phyloP scores from a whole-genome alignment of 2,329 filamentous ascomycete species.

The Exophiala dermatitidis region DNA sequence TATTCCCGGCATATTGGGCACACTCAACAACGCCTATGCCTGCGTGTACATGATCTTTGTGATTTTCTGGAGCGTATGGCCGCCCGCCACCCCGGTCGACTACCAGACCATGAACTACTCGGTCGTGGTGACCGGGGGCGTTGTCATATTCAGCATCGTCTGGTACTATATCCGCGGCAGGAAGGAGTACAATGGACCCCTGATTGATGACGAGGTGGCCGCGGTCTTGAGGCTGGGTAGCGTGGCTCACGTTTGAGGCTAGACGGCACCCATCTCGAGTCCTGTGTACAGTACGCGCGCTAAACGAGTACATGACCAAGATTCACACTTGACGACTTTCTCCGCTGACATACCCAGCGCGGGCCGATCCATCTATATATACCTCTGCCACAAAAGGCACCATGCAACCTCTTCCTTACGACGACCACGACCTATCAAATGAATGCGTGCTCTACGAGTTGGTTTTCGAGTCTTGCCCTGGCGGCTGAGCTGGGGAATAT shows the following conservation, averaged over 20 bases:
- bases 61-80: conserved; percentile 52
- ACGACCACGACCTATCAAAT: too few relatives aligned
- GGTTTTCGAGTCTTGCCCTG: too few relatives aligned
- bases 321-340: too few relatives aligned
- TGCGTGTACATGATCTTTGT: conserved; percentile 49
- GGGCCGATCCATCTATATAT: too few relatives aligned
- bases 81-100: conserved; percentile 32
- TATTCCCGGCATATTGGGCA: conserved; percentile 46
- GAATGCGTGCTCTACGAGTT: too few relatives aligned
- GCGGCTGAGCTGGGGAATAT: too few relatives aligned
- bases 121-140: conserved; percentile 39
- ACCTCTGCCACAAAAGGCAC: too few relatives aligned
- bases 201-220: conserved; percentile 30
- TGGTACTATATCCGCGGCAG: conserved; percentile 43
- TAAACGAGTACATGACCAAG: too few relatives aligned
- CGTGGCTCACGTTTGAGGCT: conserved; percentile 8
- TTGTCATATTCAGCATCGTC: conserved; percentile 41
- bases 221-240: conserved; percentile 16
- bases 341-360: too few relatives aligned
- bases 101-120: conserved; percentile 44
- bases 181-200: conserved; percentile 43
- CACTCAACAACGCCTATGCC: conserved; percentile 49
- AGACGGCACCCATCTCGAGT: neutral
- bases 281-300: too few relatives aligned
- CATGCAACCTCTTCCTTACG: too few relatives aligned